phyloP scores from a whole-genome alignment of 192 early-diverging fungal species.

The Coemansia umbellata region DNA sequence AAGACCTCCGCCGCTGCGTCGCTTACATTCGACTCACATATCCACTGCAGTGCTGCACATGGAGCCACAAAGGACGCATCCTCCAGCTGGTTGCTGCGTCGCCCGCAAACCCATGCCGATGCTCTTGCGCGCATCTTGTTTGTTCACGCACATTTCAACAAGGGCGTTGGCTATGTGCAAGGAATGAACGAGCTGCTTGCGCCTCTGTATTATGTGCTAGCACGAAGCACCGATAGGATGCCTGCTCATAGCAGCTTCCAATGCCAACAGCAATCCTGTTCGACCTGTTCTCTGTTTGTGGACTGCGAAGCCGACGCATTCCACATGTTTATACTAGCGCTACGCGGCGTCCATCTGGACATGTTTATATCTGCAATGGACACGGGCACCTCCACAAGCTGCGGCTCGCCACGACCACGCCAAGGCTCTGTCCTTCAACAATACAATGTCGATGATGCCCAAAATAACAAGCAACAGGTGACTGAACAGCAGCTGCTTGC shows the following conservation, averaged over 20 bases:
- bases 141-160: conserved; percentile 76
- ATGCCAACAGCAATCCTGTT: too few relatives aligned
- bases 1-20: conserved; percentile 6
- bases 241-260: not conserved
- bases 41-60: conserved; percentile 9
- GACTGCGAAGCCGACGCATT: conserved; percentile 71
- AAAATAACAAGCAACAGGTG: conserved; percentile 61
- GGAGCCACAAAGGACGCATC: not conserved
- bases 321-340: conserved; percentile 65
- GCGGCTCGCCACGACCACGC: too few relatives aligned
- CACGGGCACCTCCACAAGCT: conserved; percentile 47
- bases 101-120: conserved; percentile 71
- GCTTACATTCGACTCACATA: not conserved
- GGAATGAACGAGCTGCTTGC: conserved; percentile 85
- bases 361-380: conserved; percentile 73
- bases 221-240: conserved; percentile 52
- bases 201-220: conserved; percentile 75
- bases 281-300: conserved; percentile 10
- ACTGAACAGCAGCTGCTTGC: conserved; percentile 16
- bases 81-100: conserved; percentile 6
- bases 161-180: conserved; percentile 80
- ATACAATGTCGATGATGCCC: too few relatives aligned
- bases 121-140: conserved; percentile 74
- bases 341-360: conserved; percentile 69
- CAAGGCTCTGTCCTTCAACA: too few relatives aligned